Evolutionary conservation across 176 grass and related monocot species (phyloP).

Genomic region (Calamus simplicifolius): DNA sequence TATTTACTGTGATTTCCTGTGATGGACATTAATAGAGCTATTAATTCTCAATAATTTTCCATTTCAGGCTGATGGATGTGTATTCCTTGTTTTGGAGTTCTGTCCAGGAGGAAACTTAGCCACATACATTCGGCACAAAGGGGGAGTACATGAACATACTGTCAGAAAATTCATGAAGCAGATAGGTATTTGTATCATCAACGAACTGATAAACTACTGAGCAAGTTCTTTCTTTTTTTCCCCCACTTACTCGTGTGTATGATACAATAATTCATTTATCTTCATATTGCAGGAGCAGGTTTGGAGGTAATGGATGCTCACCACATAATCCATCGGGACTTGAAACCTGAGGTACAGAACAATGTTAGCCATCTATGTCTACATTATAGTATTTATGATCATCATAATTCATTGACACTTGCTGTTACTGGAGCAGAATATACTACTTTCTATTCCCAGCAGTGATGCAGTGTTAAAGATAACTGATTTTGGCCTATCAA

Average conservation of each 20-base stretch:
- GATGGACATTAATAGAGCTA: background rate
- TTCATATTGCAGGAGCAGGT: conserved; percentile 47
- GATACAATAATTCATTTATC: background rate
- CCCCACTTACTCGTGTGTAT: background rate
- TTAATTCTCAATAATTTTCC: background rate
- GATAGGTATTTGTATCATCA: conserved; percentile 16
- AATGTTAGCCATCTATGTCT: background rate
- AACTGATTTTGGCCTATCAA: conserved; percentile 54
- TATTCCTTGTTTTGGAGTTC: conserved; percentile 44
- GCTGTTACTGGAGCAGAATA: conserved; percentile 22
- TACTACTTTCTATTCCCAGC: conserved; percentile 29
- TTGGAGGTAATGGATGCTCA: conserved; percentile 37
- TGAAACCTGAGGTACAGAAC: conserved; percentile 50
- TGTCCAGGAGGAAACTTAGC: conserved; percentile 39
- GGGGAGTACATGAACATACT: conserved; percentile 25
- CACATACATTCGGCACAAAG: conserved; percentile 24
- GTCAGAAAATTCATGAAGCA: conserved; percentile 45
- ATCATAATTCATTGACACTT: too few relatives aligned
- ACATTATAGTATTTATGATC: too few relatives aligned
- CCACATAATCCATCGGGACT: conserved; percentile 56
- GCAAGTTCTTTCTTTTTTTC: conserved; percentile 7
- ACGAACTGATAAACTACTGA: background rate
- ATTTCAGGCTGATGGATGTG: conserved; percentile 27
- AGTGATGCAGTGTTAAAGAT: conserved; percentile 35
- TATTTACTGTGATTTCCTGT: too few relatives aligned